Evolutionary conservation across 768 basidiomycete species (phyloP).

Genomic region (Trametes sanguinea): DNA sequence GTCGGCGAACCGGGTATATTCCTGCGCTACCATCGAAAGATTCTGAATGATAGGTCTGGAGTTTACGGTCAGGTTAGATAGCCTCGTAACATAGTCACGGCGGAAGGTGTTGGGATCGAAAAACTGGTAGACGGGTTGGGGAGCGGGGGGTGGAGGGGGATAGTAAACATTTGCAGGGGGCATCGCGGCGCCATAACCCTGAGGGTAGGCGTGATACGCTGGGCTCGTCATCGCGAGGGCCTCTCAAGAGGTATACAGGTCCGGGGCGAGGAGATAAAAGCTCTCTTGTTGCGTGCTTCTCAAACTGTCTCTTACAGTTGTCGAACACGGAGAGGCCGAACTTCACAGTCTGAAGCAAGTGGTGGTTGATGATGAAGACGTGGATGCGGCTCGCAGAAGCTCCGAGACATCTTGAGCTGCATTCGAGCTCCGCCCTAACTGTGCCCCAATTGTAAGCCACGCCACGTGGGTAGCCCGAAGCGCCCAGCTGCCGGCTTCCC

Average conservation of each 20-base stretch:
- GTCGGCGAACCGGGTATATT: slow-evolving; percentile 75
- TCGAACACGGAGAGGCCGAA: slow-evolving; percentile 17
- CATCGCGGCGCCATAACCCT: slow-evolving; percentile 44
- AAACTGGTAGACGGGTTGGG: slow-evolving; percentile 45
- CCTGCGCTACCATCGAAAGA: slow-evolving; percentile 90
- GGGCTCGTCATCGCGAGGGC: slow-evolving; percentile 38
- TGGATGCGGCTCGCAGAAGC: slow-evolving; percentile 27
- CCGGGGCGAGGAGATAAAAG: slow-evolving; percentile 9
- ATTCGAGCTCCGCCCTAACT: slow-evolving; percentile 39
- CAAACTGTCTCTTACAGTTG: slow-evolving; percentile 31
- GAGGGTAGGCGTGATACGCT: slow-evolving; percentile 54
- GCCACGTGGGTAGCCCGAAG: slow-evolving; percentile 3
- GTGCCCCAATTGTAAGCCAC: neutral
- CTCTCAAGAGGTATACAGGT: slow-evolving; percentile 17
- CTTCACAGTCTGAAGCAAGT: slow-evolving; percentile 35
- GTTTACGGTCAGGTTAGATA: slow-evolving; percentile 87
- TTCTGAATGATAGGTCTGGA: slow-evolving; percentile 93
- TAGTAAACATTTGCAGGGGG: slow-evolving; percentile 34
- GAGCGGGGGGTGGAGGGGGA: slow-evolving; percentile 52
- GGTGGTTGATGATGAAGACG: slow-evolving; percentile 48
- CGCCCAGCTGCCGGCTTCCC: slow-evolving; percentile 26
- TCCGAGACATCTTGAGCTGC: slow-evolving; percentile 8
- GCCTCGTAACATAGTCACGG: slow-evolving; percentile 72
- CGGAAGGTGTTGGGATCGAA: slow-evolving; percentile 74
- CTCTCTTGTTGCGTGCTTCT: slow-evolving; percentile 18